Evolutionary conservation across 257 asterid species (phyloP), one percentile per base, ranked within the genome.

Genomic region (Leonotis leonurus): DNA sequence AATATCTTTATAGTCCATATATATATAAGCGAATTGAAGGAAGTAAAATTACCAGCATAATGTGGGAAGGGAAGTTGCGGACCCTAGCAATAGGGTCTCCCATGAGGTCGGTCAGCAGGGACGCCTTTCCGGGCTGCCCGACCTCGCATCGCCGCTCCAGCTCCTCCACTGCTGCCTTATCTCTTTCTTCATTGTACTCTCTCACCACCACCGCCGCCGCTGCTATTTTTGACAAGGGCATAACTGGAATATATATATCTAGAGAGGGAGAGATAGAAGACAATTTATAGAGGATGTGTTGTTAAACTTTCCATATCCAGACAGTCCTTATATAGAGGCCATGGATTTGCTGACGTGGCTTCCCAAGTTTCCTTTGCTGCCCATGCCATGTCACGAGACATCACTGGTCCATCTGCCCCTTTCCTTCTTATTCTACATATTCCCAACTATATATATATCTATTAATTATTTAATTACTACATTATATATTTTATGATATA

Each of bases 41-140:
- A n/a, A n/a, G n/a, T n/a, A n/a, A n/a, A n/a, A n/a, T n/a, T 78
- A 89, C 97, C 92, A 89, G 69, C 97, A 84, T 89, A 48, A 81
- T 35, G 59, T 83, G 94, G 9, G 79, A 75, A 3, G 61, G 37
- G 73, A 84, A 82, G 65, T 80, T 73, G 14, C 91, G 75, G 11
- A 89, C 83, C 6, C 95, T 81, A 6, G 87, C 84, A 70, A 85
- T 55, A 40, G 97, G 95, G 78, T 89, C 94, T 10, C 91, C 95
- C 91, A 81, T 81, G 65, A 85, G 89, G 78, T 86, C 88, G 55
- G 95, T 83, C 62, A 86, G 77, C 2, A 86, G 76, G 8, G 89
- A 75, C 7, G 85, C 83, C 33, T 86, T 78, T 30, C 94, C 97
- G 0, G 80, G 79, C 46, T 77, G 85, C 2, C 86, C 94, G 49